Percentiles rank a stretch among this genome's conserved stretches.
These are phyloP conservation scores for Leucocoprinus leucothites DNA, from an alignment of 768 basidiomycete genomes.

Conservation along the genomic window DNA sequence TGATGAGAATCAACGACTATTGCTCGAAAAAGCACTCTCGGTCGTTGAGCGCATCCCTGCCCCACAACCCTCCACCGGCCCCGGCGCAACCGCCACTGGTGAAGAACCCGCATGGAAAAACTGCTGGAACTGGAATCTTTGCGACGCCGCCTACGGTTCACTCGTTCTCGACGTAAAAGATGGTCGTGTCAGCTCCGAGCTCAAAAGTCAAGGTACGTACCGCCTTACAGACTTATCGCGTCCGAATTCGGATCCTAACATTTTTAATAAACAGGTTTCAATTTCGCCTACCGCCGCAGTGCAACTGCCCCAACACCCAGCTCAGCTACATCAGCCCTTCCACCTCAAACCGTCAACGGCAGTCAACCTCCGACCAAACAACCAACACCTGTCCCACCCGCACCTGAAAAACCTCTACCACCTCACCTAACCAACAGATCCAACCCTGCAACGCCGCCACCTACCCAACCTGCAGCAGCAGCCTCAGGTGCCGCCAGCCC, in stretches of 20 bases:
- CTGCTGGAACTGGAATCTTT: conserved; percentile 98
- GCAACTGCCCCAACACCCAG: conserved; percentile 61
- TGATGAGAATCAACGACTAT: conserved; percentile 83
- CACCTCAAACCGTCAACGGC: conserved; percentile 30
- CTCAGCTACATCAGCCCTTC: conserved; percentile 51
- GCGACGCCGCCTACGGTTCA: conserved; percentile 91
- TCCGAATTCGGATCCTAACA: conserved; percentile 1
- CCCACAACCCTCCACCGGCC: conserved; percentile 39
- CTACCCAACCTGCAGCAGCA: conserved; percentile 32
- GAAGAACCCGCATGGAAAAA: conserved; percentile 99
- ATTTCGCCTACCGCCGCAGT: conserved; percentile 88
- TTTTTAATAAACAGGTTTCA: conserved; percentile 63
- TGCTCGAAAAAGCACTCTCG: conserved; percentile 85
- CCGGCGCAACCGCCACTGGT: conserved; percentile 48
- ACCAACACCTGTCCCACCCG: conserved; percentile 28
- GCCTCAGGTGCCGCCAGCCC: conserved; percentile 29
- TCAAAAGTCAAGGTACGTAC: conserved; percentile 81
- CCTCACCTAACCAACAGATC: conserved; percentile 31
- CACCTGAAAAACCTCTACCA: conserved; percentile 27
- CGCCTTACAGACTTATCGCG: conserved; percentile 6
- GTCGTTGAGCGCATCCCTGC: conserved; percentile 82
- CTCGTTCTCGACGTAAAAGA: conserved; percentile 89
- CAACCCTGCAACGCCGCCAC: conserved; percentile 23
- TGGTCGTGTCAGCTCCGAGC: conserved; percentile 86
- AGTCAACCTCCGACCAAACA: conserved; percentile 35